Base-by-base conservation (phyloP, 2,329 filamentous ascomycete genomes). In the Cladorrhinum sp. region DNA sequence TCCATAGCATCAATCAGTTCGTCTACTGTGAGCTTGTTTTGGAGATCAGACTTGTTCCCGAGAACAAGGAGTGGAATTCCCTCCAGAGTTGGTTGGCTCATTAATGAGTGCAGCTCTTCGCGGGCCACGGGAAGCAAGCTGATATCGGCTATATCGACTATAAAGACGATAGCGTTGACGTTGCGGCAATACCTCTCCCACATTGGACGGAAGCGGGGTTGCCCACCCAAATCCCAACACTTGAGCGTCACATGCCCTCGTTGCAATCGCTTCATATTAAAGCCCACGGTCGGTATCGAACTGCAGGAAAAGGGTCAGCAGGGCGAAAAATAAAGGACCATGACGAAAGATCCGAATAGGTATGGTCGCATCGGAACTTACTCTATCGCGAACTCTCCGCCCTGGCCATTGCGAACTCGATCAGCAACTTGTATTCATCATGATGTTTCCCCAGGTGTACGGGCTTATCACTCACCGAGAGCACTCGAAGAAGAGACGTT, bases 161-260 rank as follows among this genome's bases (percentile, higher is more conserved):
- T 96, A 78, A 97, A 99, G 67, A 99, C 91, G 69, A 99, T 97
- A 68, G 93, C 93, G 78, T 96, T 96, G 68, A 98, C 95, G 56
- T 92, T 95, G 65, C 93, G 91, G 78, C 95, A 98, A 76, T 99
- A 99, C 72, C 95, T 85, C 81, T 99, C 95, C 95, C 95, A 99
- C 95, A 99, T 99, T 68, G 91, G 91, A 72, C 95, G 90, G 79
- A 98, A 99, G 67, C 93, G 86, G 69, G 95, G 93, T 78, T 99
- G 95, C 57, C 95, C 95, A 69, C 95, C 95, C 66, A 99, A 86
- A 79, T 99, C 95, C 95, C 95, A 99, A 78, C 95, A 99, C 79
- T 98, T 98, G 71, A 99, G 83, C 69, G 95, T 96, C 75, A 99
- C 95, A 85, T 98, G 93, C 69, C 95, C 95, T 73, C 95, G 93